Percentiles rank a stretch among this genome's conserved stretches.
These are phyloP conservation scores for Alectoria sarmentosa DNA, from an alignment of 495 filamentous ascomycete genomes.

Conservation along the genomic window DNA sequence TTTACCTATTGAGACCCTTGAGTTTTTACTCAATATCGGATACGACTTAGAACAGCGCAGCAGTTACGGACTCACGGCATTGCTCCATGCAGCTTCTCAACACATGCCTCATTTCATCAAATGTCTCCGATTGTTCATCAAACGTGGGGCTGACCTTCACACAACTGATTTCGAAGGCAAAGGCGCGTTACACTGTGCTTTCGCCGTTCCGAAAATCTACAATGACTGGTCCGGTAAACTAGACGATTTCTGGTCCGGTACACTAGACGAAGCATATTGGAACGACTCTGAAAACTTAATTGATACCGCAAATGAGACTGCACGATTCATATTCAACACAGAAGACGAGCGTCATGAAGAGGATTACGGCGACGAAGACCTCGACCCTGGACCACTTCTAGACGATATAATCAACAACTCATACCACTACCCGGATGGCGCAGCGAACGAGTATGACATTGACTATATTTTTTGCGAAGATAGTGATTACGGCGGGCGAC, in stretches of 20 bases:
- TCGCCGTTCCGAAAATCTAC: neutral
- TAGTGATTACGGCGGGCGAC: rapidly evolving
- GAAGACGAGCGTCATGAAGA: neutral
- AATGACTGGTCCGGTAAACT: too few relatives aligned
- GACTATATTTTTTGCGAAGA: neutral
- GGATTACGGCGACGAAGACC: neutral
- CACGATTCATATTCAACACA: neutral
- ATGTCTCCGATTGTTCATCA: neutral
- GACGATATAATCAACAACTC: neutral
- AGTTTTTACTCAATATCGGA: neutral
- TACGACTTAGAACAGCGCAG: constrained; percentile 2
- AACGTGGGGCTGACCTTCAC: neutral
- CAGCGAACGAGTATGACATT: too few relatives aligned
- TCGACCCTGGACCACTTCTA: neutral
- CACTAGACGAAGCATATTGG: too few relatives aligned
- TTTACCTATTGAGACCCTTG: neutral
- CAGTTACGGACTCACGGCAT: neutral
- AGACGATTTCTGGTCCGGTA: too few relatives aligned
- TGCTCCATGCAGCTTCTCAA: neutral
- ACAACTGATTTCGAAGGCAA: neutral
- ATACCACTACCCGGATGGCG: neutral
- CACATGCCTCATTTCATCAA: neutral
- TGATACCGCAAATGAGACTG: too few relatives aligned
- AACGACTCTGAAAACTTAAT: too few relatives aligned
- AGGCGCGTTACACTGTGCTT: neutral